A percentile compares a stretch with the other conserved stretches of the same genome.
phyloP scores from a whole-genome alignment of 2,329 filamentous ascomycete species.

The Colletotrichum musicola region DNA sequence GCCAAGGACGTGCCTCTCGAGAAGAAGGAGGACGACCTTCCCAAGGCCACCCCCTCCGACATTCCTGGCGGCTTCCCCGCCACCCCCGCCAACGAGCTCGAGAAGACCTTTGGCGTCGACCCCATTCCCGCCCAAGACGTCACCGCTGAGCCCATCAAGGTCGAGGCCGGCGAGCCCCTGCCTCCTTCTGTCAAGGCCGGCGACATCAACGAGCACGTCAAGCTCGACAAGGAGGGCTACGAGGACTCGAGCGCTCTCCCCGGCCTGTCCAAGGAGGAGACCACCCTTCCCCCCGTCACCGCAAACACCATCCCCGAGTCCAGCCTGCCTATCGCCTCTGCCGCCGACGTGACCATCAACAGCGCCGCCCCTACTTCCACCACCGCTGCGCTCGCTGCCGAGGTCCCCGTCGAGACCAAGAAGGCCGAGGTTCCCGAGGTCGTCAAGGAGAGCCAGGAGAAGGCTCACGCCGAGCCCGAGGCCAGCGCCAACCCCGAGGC shows the following conservation, averaged over 20 bases:
- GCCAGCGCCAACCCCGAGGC: constrained; percentile 75
- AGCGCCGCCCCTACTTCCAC: constrained; percentile 69
- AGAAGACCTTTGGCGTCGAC: constrained; percentile 69
- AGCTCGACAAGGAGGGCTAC: constrained; percentile 87
- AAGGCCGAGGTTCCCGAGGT: constrained; percentile 68
- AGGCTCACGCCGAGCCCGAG: constrained; percentile 74
- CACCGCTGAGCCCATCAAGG: constrained; percentile 82
- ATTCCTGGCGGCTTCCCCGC: constrained; percentile 68
- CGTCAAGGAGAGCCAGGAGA: constrained; percentile 79
- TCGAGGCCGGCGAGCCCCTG: constrained; percentile 84
- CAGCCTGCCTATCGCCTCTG: constrained; percentile 74
- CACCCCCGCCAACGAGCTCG: constrained; percentile 70
- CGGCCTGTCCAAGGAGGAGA: constrained; percentile 56
- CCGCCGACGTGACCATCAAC: constrained; percentile 61
- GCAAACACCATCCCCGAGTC: constrained; percentile 84
- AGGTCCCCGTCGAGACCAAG: constrained; percentile 73
- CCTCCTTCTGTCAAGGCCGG: constrained; percentile 77
- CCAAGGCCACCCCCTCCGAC: constrained; percentile 48
- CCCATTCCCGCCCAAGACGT: constrained; percentile 73
- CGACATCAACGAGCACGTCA: constrained; percentile 78
- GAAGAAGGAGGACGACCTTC: constrained; percentile 39
- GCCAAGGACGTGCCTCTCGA: constrained; percentile 63
- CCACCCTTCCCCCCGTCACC: constrained; percentile 64
- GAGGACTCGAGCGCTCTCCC: constrained; percentile 79
- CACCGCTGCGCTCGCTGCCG: constrained; percentile 76